A percentile compares a stretch with the other conserved stretches of the same genome.
Evolutionary conservation across 257 asterid species (phyloP).

Genomic region (Fraxinus cuspidata): DNA sequence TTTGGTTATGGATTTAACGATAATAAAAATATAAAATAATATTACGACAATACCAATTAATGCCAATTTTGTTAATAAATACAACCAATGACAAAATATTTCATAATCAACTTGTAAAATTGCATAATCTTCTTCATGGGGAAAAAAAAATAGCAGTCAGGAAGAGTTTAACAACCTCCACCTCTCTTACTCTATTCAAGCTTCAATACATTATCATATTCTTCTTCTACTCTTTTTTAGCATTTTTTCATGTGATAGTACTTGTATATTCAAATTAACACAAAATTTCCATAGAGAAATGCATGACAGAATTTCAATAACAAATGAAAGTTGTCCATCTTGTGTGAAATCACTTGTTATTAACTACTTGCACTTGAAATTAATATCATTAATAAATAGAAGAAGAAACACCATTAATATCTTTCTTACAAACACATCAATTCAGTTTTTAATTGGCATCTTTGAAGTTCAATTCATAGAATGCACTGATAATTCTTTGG

Average conservation of each 20-base stretch:
- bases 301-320: neutral
- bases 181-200: neutral
- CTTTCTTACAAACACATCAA: neutral
- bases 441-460: neutral
- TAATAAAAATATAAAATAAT: too few relatives aligned
- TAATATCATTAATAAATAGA: neutral
- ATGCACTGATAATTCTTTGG: neutral
- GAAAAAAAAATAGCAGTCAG: neutral
- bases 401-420: neutral
- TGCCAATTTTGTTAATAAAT: neutral
- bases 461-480: neutral
- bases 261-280: neutral
- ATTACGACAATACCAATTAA: too few relatives aligned
- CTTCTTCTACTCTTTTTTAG: too few relatives aligned
- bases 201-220: neutral
- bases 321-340: neutral
- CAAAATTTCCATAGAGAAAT: neutral
- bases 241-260: neutral
- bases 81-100: neutral
- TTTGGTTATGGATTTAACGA: too few relatives aligned
- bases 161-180: neutral
- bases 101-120: neutral
- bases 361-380: neutral
- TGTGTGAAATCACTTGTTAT: neutral
- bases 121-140: neutral